These are phyloP conservation scores for Agrostemma githago DNA, from an alignment of 148 eudicot species.

Conservation along the genomic window DNA sequence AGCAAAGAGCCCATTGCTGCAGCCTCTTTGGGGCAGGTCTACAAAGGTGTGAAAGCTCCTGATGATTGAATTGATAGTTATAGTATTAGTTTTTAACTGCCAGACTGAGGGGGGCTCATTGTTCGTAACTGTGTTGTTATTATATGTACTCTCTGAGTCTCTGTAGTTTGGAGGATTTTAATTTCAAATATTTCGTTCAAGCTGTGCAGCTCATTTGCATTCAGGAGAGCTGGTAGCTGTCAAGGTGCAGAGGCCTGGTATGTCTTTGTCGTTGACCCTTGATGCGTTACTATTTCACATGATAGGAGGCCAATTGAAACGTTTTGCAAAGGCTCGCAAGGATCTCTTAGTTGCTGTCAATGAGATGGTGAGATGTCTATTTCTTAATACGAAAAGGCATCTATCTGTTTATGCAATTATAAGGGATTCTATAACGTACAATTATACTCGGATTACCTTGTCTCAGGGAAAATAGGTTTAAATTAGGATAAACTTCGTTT, in stretches of 20 bases:
- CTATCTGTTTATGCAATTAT: neutral
- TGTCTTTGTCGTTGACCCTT: constrained; percentile 79
- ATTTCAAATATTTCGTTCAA: constrained; percentile 48
- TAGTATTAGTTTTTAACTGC: neutral
- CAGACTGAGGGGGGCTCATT: neutral
- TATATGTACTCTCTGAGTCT: neutral
- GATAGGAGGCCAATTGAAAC: constrained; percentile 95
- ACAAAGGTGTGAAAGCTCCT: constrained; percentile 66
- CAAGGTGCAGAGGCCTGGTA: constrained; percentile 98
- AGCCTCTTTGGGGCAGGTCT: constrained; percentile 97
- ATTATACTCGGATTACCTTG: too few relatives aligned
- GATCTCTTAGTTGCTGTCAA: constrained; percentile 95
- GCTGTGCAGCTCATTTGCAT: constrained; percentile 98
- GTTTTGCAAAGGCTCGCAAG: constrained; percentile 96
- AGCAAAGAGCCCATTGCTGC: constrained; percentile 91
- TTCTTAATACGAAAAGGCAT: neutral
- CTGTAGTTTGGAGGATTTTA: constrained; percentile 15
- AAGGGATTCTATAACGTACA: neutral
- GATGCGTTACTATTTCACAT: constrained; percentile 90
- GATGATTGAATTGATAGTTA: constrained; percentile 9
- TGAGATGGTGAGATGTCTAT: constrained; percentile 73
- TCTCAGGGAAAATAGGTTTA: neutral
- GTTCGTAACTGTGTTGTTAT: neutral
- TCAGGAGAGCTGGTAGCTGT: constrained; percentile 99
- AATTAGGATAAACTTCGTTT: neutral